A percentile compares a stretch with the other conserved stretches of the same genome.
These are phyloP conservation scores for Alternaria postmessia DNA, from an alignment of 2,329 filamentous ascomycete species.

Conservation along the genomic window DNA sequence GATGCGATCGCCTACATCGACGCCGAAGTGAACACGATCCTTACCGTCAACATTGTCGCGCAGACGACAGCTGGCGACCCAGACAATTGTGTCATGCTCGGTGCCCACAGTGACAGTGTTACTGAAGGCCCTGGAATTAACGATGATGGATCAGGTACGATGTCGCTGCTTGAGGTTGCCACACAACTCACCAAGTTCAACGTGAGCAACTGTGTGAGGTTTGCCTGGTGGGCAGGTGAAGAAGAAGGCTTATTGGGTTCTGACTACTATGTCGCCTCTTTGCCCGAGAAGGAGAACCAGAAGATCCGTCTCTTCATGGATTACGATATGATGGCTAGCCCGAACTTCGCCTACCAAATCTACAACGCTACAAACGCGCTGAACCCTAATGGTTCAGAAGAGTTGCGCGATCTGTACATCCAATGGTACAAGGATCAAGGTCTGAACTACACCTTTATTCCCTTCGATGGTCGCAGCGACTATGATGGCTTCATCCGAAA, in stretches of 20 bases:
- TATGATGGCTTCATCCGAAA: conserved; percentile 54
- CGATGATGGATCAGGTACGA: conserved; percentile 52
- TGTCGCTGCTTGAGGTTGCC: conserved; percentile 52
- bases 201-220: conserved; percentile 52
- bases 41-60: conserved; percentile 56
- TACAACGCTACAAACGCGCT: conserved; percentile 51
- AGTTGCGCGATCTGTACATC: conserved; percentile 50
- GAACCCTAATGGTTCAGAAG: conserved; percentile 49
- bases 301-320: conserved; percentile 56
- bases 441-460: conserved; percentile 50
- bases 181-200: conserved; percentile 51
- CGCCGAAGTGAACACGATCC: conserved; percentile 58
- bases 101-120: conserved; percentile 53
- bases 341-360: conserved; percentile 52
- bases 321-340: conserved; percentile 55
- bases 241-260: conserved; percentile 53
- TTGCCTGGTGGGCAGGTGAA: conserved; percentile 52
- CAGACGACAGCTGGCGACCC: conserved; percentile 50
- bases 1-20: conserved; percentile 57
- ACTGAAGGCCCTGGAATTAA: conserved; percentile 54
- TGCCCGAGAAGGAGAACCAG: conserved; percentile 46
- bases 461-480: conserved; percentile 52
- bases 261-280: conserved; percentile 49
- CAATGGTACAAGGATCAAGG: conserved; percentile 49
- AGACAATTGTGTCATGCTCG: conserved; percentile 53